phyloP scores from a whole-genome alignment of 768 basidiomycete genomes.

The Heimioporus sp. region DNA sequence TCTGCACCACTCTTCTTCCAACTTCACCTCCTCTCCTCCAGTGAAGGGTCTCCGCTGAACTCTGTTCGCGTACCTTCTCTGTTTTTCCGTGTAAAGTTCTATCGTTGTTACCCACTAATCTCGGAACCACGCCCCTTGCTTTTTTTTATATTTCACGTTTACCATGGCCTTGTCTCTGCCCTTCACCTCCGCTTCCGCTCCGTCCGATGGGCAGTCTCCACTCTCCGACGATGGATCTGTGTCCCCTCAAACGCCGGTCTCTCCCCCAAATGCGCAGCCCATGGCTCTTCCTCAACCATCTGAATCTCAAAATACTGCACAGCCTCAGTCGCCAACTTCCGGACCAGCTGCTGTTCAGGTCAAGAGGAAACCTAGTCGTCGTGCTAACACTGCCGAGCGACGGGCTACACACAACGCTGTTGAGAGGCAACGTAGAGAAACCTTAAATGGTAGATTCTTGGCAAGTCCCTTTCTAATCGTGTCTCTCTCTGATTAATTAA shows the following conservation, averaged over 20 bases:
- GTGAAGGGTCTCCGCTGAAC: constrained; percentile 41
- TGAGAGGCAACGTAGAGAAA: constrained; percentile 90
- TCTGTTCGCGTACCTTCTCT: constrained; percentile 43
- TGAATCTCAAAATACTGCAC: constrained; percentile 20
- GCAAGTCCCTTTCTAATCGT: constrained; percentile 40
- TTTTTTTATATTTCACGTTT: constrained; percentile 5
- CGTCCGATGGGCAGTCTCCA: constrained; percentile 38
- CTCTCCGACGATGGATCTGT: constrained; percentile 42
- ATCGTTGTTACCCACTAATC: constrained; percentile 16
- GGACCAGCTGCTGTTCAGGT: constrained; percentile 35
- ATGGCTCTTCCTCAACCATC: constrained; percentile 34
- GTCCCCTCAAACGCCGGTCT: constrained; percentile 48
- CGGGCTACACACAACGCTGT: constrained; percentile 97
- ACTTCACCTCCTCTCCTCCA: constrained; percentile 14
- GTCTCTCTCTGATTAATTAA: constrained; percentile 15
- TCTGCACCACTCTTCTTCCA: constrained; percentile 22
- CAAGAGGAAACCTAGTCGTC: constrained; percentile 81
- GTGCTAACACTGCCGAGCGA: constrained; percentile 96
- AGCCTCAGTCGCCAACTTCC: constrained; percentile 22
- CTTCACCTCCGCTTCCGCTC: constrained; percentile 38
- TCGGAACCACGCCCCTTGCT: neutral
- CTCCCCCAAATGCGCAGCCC: constrained; percentile 35
- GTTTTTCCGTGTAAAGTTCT: constrained; percentile 24
- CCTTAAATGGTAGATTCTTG: constrained; percentile 88
- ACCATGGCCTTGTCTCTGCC: constrained; percentile 40